Base-by-base conservation (phyloP, 2,329 filamentous ascomycete genomes). In the Pseudopithomyces maydicus region DNA sequence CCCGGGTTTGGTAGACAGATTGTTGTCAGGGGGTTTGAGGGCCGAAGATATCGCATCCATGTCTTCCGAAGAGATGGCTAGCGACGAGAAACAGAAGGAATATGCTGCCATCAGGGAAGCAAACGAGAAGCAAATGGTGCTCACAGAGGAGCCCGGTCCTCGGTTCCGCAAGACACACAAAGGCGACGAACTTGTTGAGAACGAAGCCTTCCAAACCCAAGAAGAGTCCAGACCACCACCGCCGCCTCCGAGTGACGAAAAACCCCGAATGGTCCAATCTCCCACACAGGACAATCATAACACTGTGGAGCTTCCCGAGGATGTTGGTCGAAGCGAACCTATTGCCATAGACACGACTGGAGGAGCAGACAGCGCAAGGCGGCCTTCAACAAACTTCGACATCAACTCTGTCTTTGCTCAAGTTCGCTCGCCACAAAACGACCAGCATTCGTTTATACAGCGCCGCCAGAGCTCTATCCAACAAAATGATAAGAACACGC, bases 111-210 rank as follows among this genome's bases (percentile, higher is more conserved):
- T 94, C 82, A 90, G 90, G 74, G 90, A 90, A 49, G 85, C 87
- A 58, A 87, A 88, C 0, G 91, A 95, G 70, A 91, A 92, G 68
- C 90, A 94, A 74, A 90, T 94, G 44, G 93, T 95, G 45, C 84
- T 96, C 33, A 88, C 94, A 57, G 85, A 91, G 36, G 77, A 80
- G 14, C 86, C 69, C 11, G 92, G 86, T 1, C 90, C 93, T 3
- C 87, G 92, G 2, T 88, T 97, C 55, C 86, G 92, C 67, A 88
- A 91, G 65, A 97, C 94, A 2, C 94, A 98, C 79, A 98, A 98
- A 76, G 95, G 95, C 12, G 93, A 97, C 56, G 95, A 98, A 72
- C 77, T 97, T 15, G 84, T 98, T 15, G 92, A 94, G 59, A 87
- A 90, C 44, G 91, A 96, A 22, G 64, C 68, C 44, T 35, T 15